These are phyloP conservation scores for Trichomonas gallinae DNA, from an alignment of 208 protist genomes.

Conservation along the genomic window DNA sequence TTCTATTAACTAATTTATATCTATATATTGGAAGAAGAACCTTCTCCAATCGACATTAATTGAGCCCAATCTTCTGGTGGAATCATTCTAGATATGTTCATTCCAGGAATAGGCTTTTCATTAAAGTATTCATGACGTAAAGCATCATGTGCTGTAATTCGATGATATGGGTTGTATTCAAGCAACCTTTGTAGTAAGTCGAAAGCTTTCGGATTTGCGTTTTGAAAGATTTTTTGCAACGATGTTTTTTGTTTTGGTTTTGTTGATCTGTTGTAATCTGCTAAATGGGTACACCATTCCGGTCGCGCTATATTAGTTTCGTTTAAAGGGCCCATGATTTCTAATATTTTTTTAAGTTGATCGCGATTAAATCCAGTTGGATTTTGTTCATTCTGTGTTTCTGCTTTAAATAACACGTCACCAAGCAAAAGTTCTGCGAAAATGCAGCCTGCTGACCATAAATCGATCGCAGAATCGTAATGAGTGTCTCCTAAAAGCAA, in stretches of 20 bases:
- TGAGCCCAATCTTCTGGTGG: background rate
- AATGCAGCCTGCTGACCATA: constrained; percentile 6
- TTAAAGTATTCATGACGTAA: constrained; percentile 14
- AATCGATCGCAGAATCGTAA: background rate
- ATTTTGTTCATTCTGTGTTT: background rate
- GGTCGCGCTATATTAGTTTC: background rate
- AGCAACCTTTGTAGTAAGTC: background rate
- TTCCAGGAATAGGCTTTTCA: background rate
- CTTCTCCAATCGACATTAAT: background rate
- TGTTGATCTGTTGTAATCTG: background rate
- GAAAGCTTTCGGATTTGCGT: background rate
- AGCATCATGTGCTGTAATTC: background rate
- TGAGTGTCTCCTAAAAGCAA: background rate
- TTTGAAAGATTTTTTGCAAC: background rate
- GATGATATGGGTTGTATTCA: background rate
- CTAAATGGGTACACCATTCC: background rate
- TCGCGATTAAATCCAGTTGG: background rate
- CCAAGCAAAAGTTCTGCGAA: background rate
- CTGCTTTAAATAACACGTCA: background rate
- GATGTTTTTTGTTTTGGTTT: background rate
- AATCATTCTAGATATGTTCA: background rate
- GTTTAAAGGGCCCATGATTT: background rate
- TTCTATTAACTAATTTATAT: no score
- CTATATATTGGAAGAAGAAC: background rate
- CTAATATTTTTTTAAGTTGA: background rate